A percentile compares a stretch with the other conserved stretches of the same genome.
These are phyloP conservation scores for Talaromyces sp. DNA, from an alignment of 2,329 filamentous ascomycete species.

Conservation along the genomic window DNA sequence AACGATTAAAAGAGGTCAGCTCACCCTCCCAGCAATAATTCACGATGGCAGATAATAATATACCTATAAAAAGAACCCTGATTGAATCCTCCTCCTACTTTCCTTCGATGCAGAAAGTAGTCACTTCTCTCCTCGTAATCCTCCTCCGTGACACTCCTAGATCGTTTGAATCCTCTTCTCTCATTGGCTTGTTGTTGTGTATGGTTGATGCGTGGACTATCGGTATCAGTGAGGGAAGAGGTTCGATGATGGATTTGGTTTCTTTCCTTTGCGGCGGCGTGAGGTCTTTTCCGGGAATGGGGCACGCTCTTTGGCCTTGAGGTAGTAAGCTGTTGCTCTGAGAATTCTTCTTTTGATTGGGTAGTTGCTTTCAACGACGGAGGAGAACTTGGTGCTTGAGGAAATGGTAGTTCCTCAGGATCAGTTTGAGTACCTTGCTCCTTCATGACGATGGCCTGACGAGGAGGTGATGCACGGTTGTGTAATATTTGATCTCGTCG, in stretches of 20 bases:
- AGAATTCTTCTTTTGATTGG: neutral
- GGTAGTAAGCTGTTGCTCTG: neutral
- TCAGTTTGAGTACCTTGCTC: conserved; percentile 13
- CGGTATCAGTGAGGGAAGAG: conserved; percentile 7
- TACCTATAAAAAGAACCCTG: conserved; percentile 10
- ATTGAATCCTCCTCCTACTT: neutral
- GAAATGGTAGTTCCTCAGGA: neutral
- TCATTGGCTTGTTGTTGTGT: neutral
- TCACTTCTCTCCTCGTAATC: neutral
- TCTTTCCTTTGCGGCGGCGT: neutral
- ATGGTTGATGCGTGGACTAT: neutral
- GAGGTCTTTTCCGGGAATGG: neutral
- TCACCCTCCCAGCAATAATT: neutral
- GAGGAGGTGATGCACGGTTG: conserved; percentile 26
- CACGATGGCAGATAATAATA: neutral
- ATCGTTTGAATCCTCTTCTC: conserved; percentile 5
- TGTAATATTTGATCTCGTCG: conserved; percentile 29
- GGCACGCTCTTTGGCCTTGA: neutral
- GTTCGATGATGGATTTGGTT: neutral
- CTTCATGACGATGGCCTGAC: conserved; percentile 14
- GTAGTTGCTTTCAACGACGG: neutral
- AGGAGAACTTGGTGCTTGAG: neutral
- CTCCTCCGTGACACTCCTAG: conserved; percentile 5
- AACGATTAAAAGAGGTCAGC: neutral
- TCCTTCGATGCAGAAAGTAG: neutral